phyloP scores from a whole-genome alignment of 768 basidiomycete species.

The Lentinula sp. region DNA sequence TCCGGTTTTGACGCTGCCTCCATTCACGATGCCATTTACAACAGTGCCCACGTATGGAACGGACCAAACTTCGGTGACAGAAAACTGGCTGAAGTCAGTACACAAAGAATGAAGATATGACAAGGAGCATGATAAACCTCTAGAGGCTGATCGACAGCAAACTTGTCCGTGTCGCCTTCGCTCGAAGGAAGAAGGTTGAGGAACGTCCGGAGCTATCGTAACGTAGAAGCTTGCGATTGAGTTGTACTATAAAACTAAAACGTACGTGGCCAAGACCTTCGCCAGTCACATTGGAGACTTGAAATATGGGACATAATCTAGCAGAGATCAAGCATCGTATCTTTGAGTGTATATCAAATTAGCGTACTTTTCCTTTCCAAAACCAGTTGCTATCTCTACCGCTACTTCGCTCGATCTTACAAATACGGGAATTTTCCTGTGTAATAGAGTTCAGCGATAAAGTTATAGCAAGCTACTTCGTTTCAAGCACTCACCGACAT shows the following conservation, averaged over 20 bases:
- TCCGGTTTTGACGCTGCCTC: conserved; percentile 69
- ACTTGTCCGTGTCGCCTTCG: conserved; percentile 78
- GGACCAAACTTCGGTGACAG: conserved; percentile 83
- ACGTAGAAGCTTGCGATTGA: background rate
- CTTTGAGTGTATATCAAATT: background rate
- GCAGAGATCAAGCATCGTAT: conserved; percentile 5
- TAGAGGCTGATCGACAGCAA: conserved; percentile 69
- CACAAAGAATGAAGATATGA: conserved; percentile 44
- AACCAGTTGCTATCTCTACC: conserved; percentile 68
- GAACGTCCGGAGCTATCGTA: conserved; percentile 70
- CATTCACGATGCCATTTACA: conserved; percentile 78
- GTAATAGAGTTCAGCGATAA: background rate
- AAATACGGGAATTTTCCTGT: conserved; percentile 76
- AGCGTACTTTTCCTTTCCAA: conserved; percentile 64
- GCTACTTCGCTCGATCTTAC: conserved; percentile 79
- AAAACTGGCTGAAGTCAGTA: conserved; percentile 43
- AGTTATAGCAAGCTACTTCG: too few species aligned
- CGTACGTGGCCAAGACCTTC: conserved; percentile 75
- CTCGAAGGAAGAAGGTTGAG: conserved; percentile 88
- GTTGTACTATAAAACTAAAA: background rate
- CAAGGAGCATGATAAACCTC: conserved; percentile 41
- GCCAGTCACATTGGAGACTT: conserved; percentile 93
- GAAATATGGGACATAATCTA: conserved; percentile 88
- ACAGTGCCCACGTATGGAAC: conserved; percentile 85
- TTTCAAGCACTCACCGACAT: conserved; percentile 54